Conservation (phyloP, 1,139 yeast species). For the Pichia norvegensis region DNA sequence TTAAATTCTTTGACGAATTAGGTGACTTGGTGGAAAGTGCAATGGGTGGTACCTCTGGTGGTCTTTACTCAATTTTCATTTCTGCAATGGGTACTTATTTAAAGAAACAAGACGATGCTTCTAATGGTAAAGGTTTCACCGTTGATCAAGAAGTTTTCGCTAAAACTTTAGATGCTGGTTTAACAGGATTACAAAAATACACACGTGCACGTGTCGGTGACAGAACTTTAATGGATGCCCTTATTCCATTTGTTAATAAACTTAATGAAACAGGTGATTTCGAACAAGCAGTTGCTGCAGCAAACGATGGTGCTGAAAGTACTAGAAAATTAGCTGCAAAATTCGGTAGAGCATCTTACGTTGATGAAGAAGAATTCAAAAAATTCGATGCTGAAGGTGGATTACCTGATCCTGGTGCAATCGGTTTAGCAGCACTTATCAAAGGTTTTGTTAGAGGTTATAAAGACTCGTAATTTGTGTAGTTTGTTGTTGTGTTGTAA, state of each 20-base stretch:
- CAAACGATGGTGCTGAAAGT: slow-evolving; percentile 64
- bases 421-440: slow-evolving; percentile 62
- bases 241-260: slow-evolving; percentile 75
- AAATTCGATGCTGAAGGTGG: slow-evolving; percentile 42
- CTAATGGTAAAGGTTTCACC: slow-evolving; percentile 22
- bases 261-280: slow-evolving; percentile 43
- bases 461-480: not conserved
- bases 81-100: slow-evolving; percentile 56
- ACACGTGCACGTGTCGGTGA: slow-evolving; percentile 90
- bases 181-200: slow-evolving; percentile 62
- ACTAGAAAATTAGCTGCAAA: slow-evolving; percentile 74
- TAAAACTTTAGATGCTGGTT: slow-evolving; percentile 41
- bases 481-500: not conserved
- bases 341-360: slow-evolving; percentile 92
- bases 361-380: slow-evolving; percentile 48
- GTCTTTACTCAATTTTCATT: slow-evolving; percentile 76
- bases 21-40: slow-evolving; percentile 78
- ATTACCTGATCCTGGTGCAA: slow-evolving; percentile 93
- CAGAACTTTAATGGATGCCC: slow-evolving; percentile 78
- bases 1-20: slow-evolving; percentile 49
- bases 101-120: slow-evolving; percentile 26
- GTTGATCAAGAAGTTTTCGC: slow-evolving; percentile 35
- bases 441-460: slow-evolving; percentile 39
- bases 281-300: slow-evolving; percentile 55
- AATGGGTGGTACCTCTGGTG: slow-evolving; percentile 98